Evolutionary conservation across 305 asterid species (phyloP).

Genomic region (Ajuga reptans): DNA sequence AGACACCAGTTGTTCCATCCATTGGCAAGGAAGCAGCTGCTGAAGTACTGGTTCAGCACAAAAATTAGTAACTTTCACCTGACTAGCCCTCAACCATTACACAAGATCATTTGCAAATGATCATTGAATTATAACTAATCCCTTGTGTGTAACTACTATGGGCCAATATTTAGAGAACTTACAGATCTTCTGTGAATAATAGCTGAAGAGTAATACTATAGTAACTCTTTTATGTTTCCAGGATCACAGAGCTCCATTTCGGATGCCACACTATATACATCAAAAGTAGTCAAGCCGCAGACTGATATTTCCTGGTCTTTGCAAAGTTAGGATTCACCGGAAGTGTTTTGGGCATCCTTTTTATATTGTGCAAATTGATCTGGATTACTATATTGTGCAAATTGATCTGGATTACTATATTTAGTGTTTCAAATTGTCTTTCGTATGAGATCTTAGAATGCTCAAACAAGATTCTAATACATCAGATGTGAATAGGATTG

Average conservation of each 20-base stretch:
- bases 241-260: neutral
- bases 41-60: neutral
- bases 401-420: neutral
- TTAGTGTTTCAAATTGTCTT: neutral
- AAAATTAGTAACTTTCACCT: neutral
- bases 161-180: neutral
- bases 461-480: neutral
- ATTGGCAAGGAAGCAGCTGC: neutral
- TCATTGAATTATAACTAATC: neutral
- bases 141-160: neutral
- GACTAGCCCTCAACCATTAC: neutral
- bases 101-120: neutral
- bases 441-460: neutral
- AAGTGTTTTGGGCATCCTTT: neutral
- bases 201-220: neutral
- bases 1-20: neutral
- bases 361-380: neutral
- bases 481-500: neutral
- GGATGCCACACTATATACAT: neutral
- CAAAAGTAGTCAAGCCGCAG: neutral
- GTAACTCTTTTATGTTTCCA: neutral
- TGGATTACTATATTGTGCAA: neutral
- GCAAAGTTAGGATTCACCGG: neutral
- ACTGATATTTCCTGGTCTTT: neutral
- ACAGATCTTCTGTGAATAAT: neutral